Base-by-base conservation (phyloP, 768 basidiomycete species). In the Hygrophorus russula region DNA sequence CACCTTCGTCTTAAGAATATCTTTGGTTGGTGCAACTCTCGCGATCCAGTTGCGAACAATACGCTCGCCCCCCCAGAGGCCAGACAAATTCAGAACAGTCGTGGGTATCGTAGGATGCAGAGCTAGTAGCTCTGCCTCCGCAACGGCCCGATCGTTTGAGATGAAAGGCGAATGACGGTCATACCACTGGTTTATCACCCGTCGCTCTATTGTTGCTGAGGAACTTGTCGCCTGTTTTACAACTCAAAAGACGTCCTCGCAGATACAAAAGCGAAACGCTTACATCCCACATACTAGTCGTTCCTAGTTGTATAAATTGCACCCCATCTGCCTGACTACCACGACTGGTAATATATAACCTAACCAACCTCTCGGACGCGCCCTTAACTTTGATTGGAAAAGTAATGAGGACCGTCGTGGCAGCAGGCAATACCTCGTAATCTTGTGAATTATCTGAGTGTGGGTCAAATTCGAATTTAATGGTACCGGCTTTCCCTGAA, bases 261-360 rank as follows among this genome's bases (percentile, higher is more conserved):
- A 28, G 9, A 13, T 20, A 10, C 18, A 39, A 11, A 44, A 42
- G 45, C 2, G 5, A 28, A 42, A 33, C 8, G 56, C 75, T 56
- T 50, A 77, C 78, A 53, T 73, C 72, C 74, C 74, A 83, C 17
- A 80, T 76, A 6, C 74, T 68, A 2, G 76, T 73, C 6, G 71
- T 66, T 0, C 81, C 81, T 4, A 82, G 64, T 54, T 77, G 77
- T 19, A 82, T 69, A 53, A 74, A 83, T n/a, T 57, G 56, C 13
- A 24, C 24, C 7, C 24, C 24, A 24, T 64, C 45, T 31, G 56
- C 44, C 8, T 48, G 42, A 15, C 41, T 37, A 12, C 24, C 34
- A 31, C 66, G 64, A 19, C 63, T 72, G 31, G 59, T 51, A 31
- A 52, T 51, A 55, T 76, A 81, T 14, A 68, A 50, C 20, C 52